A percentile compares a stretch with the other conserved stretches of the same genome.
Evolutionary conservation across 129 eudicot species (phyloP).

Genomic region (Chrysanthemum makinoi): DNA sequence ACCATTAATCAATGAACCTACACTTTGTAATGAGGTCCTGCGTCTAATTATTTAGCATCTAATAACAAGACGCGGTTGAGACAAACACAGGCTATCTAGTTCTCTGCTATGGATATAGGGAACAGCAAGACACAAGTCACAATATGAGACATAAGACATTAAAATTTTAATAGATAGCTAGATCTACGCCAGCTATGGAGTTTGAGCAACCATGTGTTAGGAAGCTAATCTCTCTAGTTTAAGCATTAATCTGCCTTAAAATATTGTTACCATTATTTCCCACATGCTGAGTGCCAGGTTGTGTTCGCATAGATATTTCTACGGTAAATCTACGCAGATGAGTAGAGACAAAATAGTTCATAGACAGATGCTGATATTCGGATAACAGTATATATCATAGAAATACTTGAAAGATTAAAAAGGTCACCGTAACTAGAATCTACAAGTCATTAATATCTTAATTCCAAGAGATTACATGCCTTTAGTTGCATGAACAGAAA

Average conservation of each 20-base stretch:
- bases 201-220: slow-evolving; percentile 8
- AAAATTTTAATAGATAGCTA: neutral
- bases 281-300: neutral
- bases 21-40: neutral
- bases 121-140: neutral
- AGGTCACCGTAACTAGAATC: no score
- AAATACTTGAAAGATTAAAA: no score
- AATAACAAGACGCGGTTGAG: neutral
- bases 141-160: neutral
- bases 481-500: neutral
- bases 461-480: no score
- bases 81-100: neutral
- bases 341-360: no score
- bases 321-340: no score
- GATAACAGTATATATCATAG: no score
- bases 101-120: slow-evolving; percentile 9
- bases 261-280: no score
- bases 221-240: no score
- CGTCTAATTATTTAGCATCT: neutral
- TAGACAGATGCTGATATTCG: no score
- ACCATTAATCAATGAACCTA: no score
- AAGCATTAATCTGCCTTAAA: neutral
- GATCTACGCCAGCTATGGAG: slow-evolving; percentile 7
- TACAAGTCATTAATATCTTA: no score
- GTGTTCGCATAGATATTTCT: no score